Evolutionary conservation across 1,284 basidiomycete species (phyloP).

Genomic region (Sanghuangporus weigelae): DNA sequence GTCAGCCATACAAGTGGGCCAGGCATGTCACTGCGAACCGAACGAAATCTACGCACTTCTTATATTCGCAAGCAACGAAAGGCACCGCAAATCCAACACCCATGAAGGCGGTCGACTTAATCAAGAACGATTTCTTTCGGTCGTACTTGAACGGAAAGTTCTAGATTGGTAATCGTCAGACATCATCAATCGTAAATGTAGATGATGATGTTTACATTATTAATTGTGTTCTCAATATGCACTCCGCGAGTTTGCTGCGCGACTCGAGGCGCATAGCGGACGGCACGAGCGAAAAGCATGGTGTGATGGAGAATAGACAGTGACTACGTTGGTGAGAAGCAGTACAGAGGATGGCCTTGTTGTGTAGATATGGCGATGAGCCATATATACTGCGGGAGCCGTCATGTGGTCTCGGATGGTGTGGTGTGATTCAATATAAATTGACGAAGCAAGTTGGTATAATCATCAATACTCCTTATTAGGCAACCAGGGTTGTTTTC

Average conservation of each 20-base stretch:
- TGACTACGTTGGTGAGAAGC: not conserved
- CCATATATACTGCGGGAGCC: not conserved
- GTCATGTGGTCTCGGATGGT: conserved; percentile 1
- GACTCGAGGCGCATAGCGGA: not conserved
- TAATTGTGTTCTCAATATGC: conserved; percentile 13
- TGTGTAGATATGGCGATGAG: not conserved
- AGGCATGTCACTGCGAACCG: not conserved
- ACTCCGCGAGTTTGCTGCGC: conserved; percentile 2
- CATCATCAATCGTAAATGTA: not conserved
- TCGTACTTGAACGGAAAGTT: conserved; percentile 16
- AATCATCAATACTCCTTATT: not conserved
- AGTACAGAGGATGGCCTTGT: not conserved
- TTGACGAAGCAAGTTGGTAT: not conserved
- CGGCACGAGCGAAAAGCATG: not conserved
- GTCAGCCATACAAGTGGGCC: not conserved
- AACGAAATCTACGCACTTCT: conserved; percentile 3
- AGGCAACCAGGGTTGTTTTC: not conserved
- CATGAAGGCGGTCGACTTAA: conserved; percentile 5
- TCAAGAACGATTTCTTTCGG: conserved; percentile 4
- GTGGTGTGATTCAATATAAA: not conserved
- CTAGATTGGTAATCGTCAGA: not conserved
- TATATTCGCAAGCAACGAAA: conserved; percentile 2
- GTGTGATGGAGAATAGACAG: not conserved
- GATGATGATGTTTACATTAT: not conserved
- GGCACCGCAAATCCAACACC: conserved; percentile 8